Base-by-base conservation (phyloP, 2,329 filamentous ascomycete genomes). In the Colletotrichum sp. region DNA sequence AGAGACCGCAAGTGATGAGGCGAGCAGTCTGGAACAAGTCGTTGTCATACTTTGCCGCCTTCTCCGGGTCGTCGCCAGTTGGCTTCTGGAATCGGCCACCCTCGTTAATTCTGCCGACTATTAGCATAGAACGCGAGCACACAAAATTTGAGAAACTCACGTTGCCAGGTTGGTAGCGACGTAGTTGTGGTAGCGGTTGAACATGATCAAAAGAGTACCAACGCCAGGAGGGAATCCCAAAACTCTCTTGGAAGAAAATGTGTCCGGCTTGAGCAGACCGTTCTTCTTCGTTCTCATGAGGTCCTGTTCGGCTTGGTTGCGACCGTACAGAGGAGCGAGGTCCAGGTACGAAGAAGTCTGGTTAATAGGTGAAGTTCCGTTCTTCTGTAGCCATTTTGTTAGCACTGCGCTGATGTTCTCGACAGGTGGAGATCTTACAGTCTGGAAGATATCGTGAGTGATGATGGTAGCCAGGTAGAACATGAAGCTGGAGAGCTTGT, bases 1-100 rank as follows among this genome's bases (percentile, higher is more conserved):
- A 92, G 30, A 92, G 84, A 62, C 90, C 90, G 61, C 89, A 90
- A 0, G 88, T 90, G 66, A 92, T 85, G 28, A 85, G 81, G 18
- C 84, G 79, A 8, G 80, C 83, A 4, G 83, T 86, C 26, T 86
- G 81, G 77, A 87, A 87, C 7, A 87, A 79, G 58, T 85, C 83
- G 15, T 86, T 81, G 68, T 87, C 84, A 12, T 80, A 81, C 66
- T 83, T 84, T 55, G 77, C 61, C 76, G 38, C 85, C 83, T 8
- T 84, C 86, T 34, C 61, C 21, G 64, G 64, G 6, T 32, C 65
- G 12, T 32, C 58, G 10, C 28, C 30, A 18, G 24, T 34, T 1
- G 82, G 79, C 3, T 80, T 70, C 0, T 77, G 79, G 73, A 86
- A 88, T 3, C 83, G 81, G 7, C 81, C 80, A 32, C 83, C 83